Percentiles rank a stretch among this genome's conserved stretches.
phyloP scores from a whole-genome alignment of 441 rosid species.

The Mallotus japonicus region DNA sequence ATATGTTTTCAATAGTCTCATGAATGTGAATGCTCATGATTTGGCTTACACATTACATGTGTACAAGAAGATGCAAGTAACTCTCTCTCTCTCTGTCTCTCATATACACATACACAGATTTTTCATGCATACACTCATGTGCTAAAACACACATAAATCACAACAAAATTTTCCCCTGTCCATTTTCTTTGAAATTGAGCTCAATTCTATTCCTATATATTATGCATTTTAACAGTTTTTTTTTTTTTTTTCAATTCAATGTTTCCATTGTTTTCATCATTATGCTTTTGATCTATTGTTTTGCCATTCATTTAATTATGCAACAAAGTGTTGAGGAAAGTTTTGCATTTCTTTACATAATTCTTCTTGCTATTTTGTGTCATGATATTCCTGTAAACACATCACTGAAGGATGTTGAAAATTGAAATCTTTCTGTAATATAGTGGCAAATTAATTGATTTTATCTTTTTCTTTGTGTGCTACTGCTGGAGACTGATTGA shows the following conservation, averaged over 20 bases:
- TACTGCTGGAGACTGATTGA: not conserved
- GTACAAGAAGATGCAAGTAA: slow-evolving; percentile 77
- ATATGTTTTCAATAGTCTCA: slow-evolving; percentile 82
- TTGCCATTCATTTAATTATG: not conserved
- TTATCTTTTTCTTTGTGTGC: not conserved
- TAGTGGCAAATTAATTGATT: slow-evolving; percentile 2
- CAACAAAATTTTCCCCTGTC: not conserved
- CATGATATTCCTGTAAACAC: not conserved
- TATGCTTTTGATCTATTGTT: slow-evolving; percentile 8
- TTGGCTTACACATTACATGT: slow-evolving; percentile 60
- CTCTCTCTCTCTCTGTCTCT: slow-evolving; percentile 26
- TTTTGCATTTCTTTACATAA: not conserved
- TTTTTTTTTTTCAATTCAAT: not conserved
- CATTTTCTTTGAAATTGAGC: not conserved
- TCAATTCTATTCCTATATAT: not conserved
- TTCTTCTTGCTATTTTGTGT: not conserved
- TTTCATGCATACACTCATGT: not conserved
- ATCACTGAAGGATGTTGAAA: not conserved
- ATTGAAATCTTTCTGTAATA: not conserved
- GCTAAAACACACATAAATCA: not conserved
- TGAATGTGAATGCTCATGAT: slow-evolving; percentile 91
- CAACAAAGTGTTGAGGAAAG: not conserved
- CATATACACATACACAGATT: not conserved
- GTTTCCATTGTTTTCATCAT: not conserved
- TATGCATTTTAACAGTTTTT: not conserved